Evolutionary conservation across 805 yeast species (phyloP).

Genomic region (Pichia heedii): DNA sequence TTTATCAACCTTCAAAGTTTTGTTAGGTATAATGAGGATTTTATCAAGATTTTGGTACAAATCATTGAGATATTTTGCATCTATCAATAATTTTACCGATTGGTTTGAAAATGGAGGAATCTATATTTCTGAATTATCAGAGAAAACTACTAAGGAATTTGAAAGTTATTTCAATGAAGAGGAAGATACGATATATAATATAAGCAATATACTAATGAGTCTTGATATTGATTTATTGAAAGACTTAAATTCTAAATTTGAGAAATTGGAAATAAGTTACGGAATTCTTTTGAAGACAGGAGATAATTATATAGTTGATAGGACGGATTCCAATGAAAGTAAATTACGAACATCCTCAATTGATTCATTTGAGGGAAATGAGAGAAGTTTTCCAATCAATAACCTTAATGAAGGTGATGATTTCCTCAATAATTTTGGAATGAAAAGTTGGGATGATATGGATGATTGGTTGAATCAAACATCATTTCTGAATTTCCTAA

Average conservation of each 20-base stretch:
- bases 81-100: constrained; percentile 7
- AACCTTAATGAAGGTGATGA: too few relatives aligned
- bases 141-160: neutral
- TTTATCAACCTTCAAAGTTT: neutral
- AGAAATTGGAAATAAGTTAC: neutral
- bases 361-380: too few relatives aligned
- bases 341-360: too few relatives aligned
- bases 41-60: constrained; percentile 7
- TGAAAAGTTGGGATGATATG: constrained; percentile 5
- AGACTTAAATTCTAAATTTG: neutral
- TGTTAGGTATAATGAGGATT: neutral
- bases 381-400: too few relatives aligned
- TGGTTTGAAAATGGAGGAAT: constrained; percentile 10
- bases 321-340: too few relatives aligned
- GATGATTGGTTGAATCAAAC: constrained; percentile 4
- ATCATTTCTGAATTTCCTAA: neutral
- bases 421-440: neutral
- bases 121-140: neutral
- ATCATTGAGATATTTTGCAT: constrained; percentile 7
- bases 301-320: too few relatives aligned
- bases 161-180: neutral
- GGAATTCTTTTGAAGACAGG: too few relatives aligned
- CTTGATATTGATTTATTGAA: neutral
- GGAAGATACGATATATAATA: neutral
- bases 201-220: neutral